phyloP scores from a whole-genome alignment of 345 rosid genomes.

The Viola odorata region DNA sequence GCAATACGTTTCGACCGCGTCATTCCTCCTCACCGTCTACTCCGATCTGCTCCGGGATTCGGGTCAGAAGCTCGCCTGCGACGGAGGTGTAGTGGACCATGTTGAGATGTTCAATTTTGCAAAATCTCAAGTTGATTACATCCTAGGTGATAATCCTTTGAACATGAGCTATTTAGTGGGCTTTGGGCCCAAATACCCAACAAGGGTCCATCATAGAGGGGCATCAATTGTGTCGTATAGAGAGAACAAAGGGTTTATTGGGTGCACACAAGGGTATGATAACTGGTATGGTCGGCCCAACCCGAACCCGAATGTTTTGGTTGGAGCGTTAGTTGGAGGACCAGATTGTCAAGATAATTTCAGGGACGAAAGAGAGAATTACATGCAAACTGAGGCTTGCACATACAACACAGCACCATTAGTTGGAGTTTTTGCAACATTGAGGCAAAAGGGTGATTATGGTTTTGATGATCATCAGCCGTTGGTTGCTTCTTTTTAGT shows the following conservation, averaged over 20 bases:
- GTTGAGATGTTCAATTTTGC: slow-evolving; percentile 54
- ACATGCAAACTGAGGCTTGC: slow-evolving; percentile 57
- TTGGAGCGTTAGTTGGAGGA: slow-evolving; percentile 68
- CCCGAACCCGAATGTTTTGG: slow-evolving; percentile 47
- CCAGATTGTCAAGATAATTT: slow-evolving; percentile 49
- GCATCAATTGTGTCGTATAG: slow-evolving; percentile 78
- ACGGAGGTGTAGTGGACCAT: slow-evolving; percentile 33
- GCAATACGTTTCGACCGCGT: slow-evolving; percentile 87
- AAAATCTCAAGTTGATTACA: slow-evolving; percentile 82
- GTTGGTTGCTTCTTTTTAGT: slow-evolving; percentile 54
- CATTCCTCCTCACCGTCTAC: slow-evolving; percentile 73
- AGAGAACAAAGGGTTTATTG: slow-evolving; percentile 79
- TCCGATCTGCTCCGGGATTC: slow-evolving; percentile 50
- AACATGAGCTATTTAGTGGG: slow-evolving; percentile 90
- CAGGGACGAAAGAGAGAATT: slow-evolving; percentile 42
- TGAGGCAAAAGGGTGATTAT: slow-evolving; percentile 9
- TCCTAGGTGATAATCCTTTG: slow-evolving; percentile 81
- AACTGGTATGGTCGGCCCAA: slow-evolving; percentile 35
- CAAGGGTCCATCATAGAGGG: slow-evolving; percentile 85
- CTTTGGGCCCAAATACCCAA: slow-evolving; percentile 66
- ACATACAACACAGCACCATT: slow-evolving; percentile 59
- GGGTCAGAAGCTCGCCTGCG: slow-evolving; percentile 43
- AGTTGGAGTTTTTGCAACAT: slow-evolving; percentile 56
- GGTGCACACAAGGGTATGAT: slow-evolving; percentile 92
- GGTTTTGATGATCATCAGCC: slow-evolving; percentile 15